Base-by-base conservation (phyloP, 768 basidiomycete genomes). In the Leccinum obscurum region DNA sequence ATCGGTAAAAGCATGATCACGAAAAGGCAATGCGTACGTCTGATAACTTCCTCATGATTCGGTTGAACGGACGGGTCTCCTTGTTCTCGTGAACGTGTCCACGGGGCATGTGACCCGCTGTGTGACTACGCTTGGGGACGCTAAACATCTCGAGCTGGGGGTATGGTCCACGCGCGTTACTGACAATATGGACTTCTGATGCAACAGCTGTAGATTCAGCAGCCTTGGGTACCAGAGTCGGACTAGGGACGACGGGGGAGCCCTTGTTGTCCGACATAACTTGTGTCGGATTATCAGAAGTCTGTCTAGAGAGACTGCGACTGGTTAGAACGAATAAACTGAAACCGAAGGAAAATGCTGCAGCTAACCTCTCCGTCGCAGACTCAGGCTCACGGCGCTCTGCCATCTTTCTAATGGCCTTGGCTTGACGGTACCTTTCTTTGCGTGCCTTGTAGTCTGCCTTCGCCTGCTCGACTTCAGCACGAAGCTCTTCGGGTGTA, bases 371-470 rank as follows among this genome's bases (percentile, higher is more conserved):
- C 48, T 69, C 76, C 30, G 39, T 62, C 20, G 65, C 54, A 37
- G 67, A 65, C 46, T 61, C 66, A 9, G 66, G 64, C 7, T 56
- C 63, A 30, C 52, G 62, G 32, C 58, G 75, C 56, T 72, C 73
- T 58, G 76, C 77, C 63, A 74, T 77, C 64, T 70, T 79, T 58
- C 78, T 81, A 26, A 76, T 75, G 52, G 85, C 83, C 55, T 84
- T 80, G 55, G 86, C 83, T 64, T 75, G 75, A 30, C 88, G 82
- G 65, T 90, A 90, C 24, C 77, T 77, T 65, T 89, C 88, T 67
- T 92, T 92, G 72, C 86, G 83, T 1, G 78, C 79, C 72, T 84
- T 88, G 71, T 92, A 92, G 24, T 75, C 73, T 28, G 77, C 77
- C 65, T 90, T 92, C 1, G 90, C 88, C 20, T 76, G 82, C 66